Percentiles rank a stretch among this genome's conserved stretches.
These are phyloP conservation scores for Psilocybe tampanensis DNA, from an alignment of 768 basidiomycete genomes.

Conservation along the genomic window DNA sequence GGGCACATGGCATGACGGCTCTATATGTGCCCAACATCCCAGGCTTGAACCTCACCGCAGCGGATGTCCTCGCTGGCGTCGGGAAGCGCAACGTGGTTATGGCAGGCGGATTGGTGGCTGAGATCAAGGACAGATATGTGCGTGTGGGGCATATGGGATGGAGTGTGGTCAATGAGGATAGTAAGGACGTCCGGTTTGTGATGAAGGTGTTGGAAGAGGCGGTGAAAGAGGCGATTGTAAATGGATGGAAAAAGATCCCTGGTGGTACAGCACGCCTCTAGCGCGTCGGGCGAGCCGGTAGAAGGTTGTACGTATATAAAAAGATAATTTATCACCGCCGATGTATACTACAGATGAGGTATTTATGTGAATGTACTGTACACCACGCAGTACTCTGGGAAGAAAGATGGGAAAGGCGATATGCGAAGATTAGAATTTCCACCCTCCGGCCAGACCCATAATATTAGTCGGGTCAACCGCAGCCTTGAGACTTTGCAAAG, in stretches of 20 bases:
- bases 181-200: conserved; percentile 74
- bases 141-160: conserved; percentile 82
- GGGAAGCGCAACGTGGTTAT: conserved; percentile 69
- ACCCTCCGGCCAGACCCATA: conserved; percentile 72
- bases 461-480: conserved; percentile 57
- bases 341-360: neutral
- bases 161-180: conserved; percentile 60
- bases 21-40: conserved; percentile 62
- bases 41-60: conserved; percentile 57
- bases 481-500: conserved; percentile 42
- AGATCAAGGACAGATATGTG: conserved; percentile 84
- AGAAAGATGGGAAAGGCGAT: too few relatives aligned
- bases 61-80: conserved; percentile 71
- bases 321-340: neutral
- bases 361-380: neutral
- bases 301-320: neutral
- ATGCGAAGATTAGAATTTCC: conserved; percentile 52
- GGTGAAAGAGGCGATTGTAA: conserved; percentile 13
- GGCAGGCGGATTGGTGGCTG: conserved; percentile 81
- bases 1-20: conserved; percentile 92
- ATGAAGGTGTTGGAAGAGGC: conserved; percentile 46
- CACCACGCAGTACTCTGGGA: neutral
- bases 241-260: neutral
- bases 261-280: conserved; percentile 7
- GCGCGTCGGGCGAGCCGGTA: neutral